Conservation (phyloP, 495 filamentous ascomycete species). For the Daldinia concentrica region DNA sequence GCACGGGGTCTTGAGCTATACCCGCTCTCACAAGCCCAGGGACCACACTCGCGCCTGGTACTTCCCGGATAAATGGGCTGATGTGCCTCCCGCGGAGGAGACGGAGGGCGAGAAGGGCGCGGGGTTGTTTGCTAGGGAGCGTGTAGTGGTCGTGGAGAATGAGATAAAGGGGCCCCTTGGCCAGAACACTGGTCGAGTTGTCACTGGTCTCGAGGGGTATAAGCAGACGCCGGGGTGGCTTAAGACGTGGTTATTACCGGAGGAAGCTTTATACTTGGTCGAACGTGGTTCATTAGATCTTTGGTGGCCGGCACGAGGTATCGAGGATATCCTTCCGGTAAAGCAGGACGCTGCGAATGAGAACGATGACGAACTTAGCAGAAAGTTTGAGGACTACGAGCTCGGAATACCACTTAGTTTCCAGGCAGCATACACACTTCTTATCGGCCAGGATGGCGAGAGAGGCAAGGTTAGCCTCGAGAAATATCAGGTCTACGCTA, state of each 20-base stretch:
- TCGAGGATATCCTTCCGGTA: constrained; percentile 53
- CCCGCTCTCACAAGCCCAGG: constrained; percentile 69
- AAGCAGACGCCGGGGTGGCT: constrained; percentile 59
- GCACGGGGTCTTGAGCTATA: constrained; percentile 82
- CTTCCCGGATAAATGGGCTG: constrained; percentile 59
- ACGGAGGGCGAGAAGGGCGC: constrained; percentile 46
- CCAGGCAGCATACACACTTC: constrained; percentile 86
- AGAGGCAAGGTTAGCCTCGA: constrained; percentile 73
- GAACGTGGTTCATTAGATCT: constrained; percentile 88
- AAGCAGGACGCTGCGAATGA: constrained; percentile 36
- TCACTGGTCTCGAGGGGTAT: constrained; percentile 50
- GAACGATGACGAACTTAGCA: constrained; percentile 25
- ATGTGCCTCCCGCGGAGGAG: constrained; percentile 35
- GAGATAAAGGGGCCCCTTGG: constrained; percentile 54
- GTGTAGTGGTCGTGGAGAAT: constrained; percentile 60
- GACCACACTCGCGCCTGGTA: constrained; percentile 64
- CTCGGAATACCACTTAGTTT: constrained; percentile 82
- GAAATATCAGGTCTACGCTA: constrained; percentile 84
- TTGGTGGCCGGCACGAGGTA: constrained; percentile 70
- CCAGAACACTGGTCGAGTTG: constrained; percentile 54
- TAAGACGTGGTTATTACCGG: constrained; percentile 83
- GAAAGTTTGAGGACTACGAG: constrained; percentile 58
- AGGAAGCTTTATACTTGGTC: constrained; percentile 88
- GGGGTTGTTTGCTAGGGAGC: constrained; percentile 53
- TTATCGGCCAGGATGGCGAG: constrained; percentile 70